phyloP scores from a whole-genome alignment of 2,329 filamentous ascomycete species.

The Raffaelea deltoideospora region DNA sequence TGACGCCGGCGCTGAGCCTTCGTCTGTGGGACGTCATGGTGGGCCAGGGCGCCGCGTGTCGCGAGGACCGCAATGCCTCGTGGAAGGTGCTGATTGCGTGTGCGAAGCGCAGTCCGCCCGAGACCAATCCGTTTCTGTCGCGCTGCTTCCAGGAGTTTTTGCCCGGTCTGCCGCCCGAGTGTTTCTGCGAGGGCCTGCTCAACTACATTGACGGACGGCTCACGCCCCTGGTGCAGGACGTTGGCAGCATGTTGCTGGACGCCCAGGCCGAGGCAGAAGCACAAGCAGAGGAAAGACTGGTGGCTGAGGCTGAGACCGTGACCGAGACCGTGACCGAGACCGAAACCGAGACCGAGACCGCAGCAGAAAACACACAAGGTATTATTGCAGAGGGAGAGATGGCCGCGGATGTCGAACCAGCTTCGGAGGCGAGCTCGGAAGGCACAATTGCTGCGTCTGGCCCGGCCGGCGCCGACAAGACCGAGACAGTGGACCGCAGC shows the following conservation, averaged over 20 bases:
- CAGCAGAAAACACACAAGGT: background rate
- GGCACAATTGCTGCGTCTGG: too few species aligned
- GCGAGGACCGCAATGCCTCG: conserved; percentile 46
- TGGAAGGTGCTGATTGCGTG: conserved; percentile 51
- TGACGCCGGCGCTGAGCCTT: conserved; percentile 45
- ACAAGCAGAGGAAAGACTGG: conserved; percentile 18
- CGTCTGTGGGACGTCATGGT: conserved; percentile 61
- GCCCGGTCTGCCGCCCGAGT: conserved; percentile 37
- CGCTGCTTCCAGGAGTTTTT: conserved; percentile 41
- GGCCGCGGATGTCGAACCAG: too few species aligned
- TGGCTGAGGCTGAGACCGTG: conserved; percentile 27
- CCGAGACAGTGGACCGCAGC: conserved; percentile 33
- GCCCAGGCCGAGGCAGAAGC: conserved; percentile 24
- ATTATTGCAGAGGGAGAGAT: too few species aligned
- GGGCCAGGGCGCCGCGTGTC: conserved; percentile 42
- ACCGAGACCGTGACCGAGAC: conserved; percentile 22
- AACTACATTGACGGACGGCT: conserved; percentile 44
- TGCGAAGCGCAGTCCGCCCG: conserved; percentile 23
- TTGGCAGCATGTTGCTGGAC: conserved; percentile 25
- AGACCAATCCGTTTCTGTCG: conserved; percentile 44
- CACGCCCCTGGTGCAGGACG: conserved; percentile 28
- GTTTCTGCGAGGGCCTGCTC: conserved; percentile 45
- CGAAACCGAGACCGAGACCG: conserved; percentile 26
- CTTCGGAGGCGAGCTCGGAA: background rate
- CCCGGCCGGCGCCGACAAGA: conserved; percentile 27